These are phyloP conservation scores for Metschnikowia baotianmanensis DNA, from an alignment of 805 yeast genomes.

Conservation along the genomic window DNA sequence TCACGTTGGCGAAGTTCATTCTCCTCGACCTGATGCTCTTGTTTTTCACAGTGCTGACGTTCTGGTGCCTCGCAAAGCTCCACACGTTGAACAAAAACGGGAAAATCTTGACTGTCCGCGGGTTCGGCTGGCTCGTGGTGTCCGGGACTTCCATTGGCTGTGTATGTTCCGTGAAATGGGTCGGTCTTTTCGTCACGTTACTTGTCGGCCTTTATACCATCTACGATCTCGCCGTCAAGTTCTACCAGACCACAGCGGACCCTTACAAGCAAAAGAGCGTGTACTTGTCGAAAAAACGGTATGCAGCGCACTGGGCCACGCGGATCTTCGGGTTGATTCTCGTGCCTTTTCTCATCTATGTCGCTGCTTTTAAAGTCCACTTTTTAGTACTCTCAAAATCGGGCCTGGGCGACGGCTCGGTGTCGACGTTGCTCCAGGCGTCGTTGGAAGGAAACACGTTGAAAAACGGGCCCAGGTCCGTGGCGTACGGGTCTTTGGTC, in stretches of 20 bases:
- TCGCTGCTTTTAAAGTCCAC: conserved; percentile 76
- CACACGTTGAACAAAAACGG: conserved; percentile 44
- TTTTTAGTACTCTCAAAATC: conserved; percentile 70
- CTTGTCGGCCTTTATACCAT: conserved; percentile 59
- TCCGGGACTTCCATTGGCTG: conserved; percentile 75
- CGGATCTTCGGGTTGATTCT: conserved; percentile 65
- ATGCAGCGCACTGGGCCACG: conserved; percentile 66
- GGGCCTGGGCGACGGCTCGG: conserved; percentile 92
- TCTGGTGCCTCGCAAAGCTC: conserved; percentile 40
- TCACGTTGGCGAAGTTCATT: conserved; percentile 71
- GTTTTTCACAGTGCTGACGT: conserved; percentile 60
- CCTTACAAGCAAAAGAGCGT: conserved; percentile 2
- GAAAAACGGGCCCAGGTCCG: conserved; percentile 61
- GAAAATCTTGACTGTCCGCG: conserved; percentile 37
- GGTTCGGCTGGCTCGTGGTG: conserved; percentile 54
- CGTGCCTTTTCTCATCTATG: conserved; percentile 68
- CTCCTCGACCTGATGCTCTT: conserved; percentile 73
- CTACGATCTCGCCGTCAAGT: conserved; percentile 49
- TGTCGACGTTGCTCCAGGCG: conserved; percentile 87
- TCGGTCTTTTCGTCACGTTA: conserved; percentile 66
- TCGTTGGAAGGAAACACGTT: conserved; percentile 70
- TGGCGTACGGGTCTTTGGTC: conserved; percentile 59
- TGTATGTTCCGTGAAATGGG: conserved; percentile 85
- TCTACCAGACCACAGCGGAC: conserved; percentile 28
- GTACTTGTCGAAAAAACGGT: conserved; percentile 18